A percentile compares a stretch with the other conserved stretches of the same genome.
Conservation (phyloP, 2,329 filamentous ascomycete genomes). For the Zasmidium angulare region DNA sequence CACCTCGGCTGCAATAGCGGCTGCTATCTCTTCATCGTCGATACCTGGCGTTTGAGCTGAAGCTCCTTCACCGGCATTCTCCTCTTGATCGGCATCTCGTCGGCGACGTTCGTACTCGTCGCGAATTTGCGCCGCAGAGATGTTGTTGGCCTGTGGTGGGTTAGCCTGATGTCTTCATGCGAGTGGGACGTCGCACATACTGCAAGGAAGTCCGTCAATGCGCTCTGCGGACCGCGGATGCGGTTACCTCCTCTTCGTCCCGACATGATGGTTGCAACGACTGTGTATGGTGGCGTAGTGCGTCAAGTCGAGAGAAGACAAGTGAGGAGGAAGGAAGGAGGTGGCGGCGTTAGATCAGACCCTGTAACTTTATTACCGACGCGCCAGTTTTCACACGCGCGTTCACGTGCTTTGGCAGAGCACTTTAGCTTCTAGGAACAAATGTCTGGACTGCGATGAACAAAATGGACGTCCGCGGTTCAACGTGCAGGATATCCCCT, state of each 20-base stretch:
- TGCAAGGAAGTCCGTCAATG: slow-evolving; percentile 67
- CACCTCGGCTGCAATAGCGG: slow-evolving; percentile 43
- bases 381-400: not conserved
- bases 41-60: slow-evolving; percentile 28
- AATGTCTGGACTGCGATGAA: too few species aligned
- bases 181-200: slow-evolving; percentile 42
- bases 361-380: not conserved
- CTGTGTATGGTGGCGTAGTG: not conserved
- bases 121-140: slow-evolving; percentile 64
- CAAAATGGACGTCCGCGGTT: too few species aligned
- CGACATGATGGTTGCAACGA: slow-evolving; percentile 30
- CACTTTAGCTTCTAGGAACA: too few species aligned
- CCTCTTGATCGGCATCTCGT: slow-evolving; percentile 48
- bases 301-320: not conserved
- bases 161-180: not conserved
- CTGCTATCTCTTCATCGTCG: slow-evolving; percentile 32
- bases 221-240: slow-evolving; percentile 62
- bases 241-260: slow-evolving; percentile 42
- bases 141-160: slow-evolving; percentile 63
- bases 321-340: not conserved
- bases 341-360: too few species aligned
- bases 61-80: slow-evolving; percentile 38
- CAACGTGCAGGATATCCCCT: too few species aligned
- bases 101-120: slow-evolving; percentile 58
- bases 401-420: not conserved